These are phyloP conservation scores for Carallia pectinifolia DNA, from an alignment of 345 rosid genomes.

Conservation along the genomic window DNA sequence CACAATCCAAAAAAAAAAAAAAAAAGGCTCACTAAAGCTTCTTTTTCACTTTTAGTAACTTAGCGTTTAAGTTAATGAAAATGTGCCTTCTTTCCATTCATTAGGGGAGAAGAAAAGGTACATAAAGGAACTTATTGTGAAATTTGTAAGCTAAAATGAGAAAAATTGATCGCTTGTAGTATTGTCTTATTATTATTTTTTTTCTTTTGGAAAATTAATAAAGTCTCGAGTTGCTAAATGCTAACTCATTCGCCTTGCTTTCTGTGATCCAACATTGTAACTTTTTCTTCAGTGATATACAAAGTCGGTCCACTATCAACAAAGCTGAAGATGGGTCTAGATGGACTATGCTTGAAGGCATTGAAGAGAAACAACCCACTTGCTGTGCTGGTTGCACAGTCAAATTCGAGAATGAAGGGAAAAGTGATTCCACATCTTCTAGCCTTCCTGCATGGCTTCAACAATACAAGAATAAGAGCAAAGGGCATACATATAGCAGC, in stretches of 20 bases:
- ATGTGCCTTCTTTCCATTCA: constrained; percentile 7
- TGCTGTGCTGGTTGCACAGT: constrained; percentile 31
- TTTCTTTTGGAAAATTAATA: not conserved
- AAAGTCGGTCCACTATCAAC: constrained; percentile 41
- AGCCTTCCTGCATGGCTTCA: constrained; percentile 35
- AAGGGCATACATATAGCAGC: constrained; percentile 13
- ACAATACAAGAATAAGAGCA: constrained; percentile 31
- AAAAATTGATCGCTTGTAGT: not conserved
- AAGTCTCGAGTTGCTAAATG: not conserved
- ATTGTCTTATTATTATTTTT: too few relatives aligned
- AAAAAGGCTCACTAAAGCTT: not conserved
- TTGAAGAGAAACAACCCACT: constrained; percentile 39
- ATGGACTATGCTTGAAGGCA: constrained; percentile 36
- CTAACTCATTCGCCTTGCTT: not conserved
- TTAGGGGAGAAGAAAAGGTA: not conserved
- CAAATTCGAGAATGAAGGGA: constrained; percentile 24
- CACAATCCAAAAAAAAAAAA: not conserved
- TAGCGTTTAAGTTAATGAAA: constrained; percentile 3
- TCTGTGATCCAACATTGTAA: not conserved
- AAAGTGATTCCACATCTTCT: constrained; percentile 32
- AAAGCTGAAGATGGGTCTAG: constrained; percentile 40
- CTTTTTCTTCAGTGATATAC: constrained; percentile 31
- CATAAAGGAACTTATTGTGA: not conserved
- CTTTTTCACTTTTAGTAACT: constrained; percentile 1
- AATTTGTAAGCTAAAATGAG: not conserved